phyloP scores from a whole-genome alignment of 345 rosid genomes.

The Dimocarpus longan region DNA sequence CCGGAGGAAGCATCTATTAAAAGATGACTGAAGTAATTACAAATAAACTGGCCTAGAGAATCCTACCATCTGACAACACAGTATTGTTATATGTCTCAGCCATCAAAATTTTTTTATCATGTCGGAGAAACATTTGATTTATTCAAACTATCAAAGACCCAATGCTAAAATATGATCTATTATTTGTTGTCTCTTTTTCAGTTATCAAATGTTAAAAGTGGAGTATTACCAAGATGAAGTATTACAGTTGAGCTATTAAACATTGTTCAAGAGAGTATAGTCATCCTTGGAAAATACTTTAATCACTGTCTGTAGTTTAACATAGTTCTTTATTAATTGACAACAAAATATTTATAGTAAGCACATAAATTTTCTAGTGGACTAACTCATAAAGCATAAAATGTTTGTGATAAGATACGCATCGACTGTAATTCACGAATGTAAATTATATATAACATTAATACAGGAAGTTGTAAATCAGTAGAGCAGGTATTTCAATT shows the following conservation, averaged over 20 bases:
- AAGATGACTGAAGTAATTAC: neutral
- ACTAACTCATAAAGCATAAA: neutral
- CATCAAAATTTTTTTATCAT: conserved; percentile 7
- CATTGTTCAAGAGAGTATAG: neutral
- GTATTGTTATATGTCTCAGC: neutral
- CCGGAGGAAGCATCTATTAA: neutral
- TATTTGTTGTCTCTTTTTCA: neutral
- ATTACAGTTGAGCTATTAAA: neutral
- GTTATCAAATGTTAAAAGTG: neutral
- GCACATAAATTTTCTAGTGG: neutral
- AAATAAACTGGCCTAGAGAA: neutral
- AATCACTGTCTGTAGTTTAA: neutral
- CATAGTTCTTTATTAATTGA: neutral
- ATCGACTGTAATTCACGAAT: neutral
- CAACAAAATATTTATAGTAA: neutral
- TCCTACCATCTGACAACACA: neutral
- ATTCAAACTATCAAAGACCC: neutral
- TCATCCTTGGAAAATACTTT: neutral
- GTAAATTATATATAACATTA: neutral
- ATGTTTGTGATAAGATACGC: neutral
- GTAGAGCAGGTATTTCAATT: neutral
- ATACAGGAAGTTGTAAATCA: neutral
- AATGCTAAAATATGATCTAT: neutral
- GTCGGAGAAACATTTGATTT: neutral
- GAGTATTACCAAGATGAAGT: neutral